A percentile compares a stretch with the other conserved stretches of the same genome.
Conservation (phyloP, 2,329 filamentous ascomycete genomes). For the Fusarium robinianum region DNA sequence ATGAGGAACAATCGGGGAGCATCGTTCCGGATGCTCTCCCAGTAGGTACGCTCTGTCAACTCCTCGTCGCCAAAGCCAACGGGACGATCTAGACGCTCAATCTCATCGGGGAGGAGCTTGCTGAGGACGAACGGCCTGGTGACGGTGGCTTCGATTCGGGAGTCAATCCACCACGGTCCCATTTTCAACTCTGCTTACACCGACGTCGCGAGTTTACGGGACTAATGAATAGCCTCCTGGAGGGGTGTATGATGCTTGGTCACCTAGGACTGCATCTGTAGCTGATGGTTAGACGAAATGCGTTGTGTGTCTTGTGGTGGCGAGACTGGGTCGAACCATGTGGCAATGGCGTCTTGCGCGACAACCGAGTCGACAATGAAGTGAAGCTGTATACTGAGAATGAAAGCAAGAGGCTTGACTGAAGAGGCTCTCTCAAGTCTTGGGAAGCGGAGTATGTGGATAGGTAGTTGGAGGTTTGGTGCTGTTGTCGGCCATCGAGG, state of each 20-base stretch:
- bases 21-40: slow-evolving; percentile 75
- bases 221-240: slow-evolving; percentile 11
- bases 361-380: not conserved
- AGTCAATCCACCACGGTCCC: slow-evolving; percentile 71
- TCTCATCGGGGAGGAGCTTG: slow-evolving; percentile 66
- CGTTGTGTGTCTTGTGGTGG: slow-evolving; percentile 10
- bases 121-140: slow-evolving; percentile 69
- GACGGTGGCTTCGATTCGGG: slow-evolving; percentile 70
- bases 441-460: slow-evolving; percentile 9
- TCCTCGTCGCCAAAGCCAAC: slow-evolving; percentile 68
- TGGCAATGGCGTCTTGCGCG: slow-evolving; percentile 9
- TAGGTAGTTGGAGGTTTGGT: slow-evolving; percentile 13
- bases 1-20: slow-evolving; percentile 73
- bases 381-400: not conserved
- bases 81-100: slow-evolving; percentile 63
- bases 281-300: slow-evolving; percentile 11
- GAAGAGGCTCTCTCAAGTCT: not conserved
- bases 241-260: slow-evolving; percentile 12
- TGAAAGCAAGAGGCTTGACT: too few species aligned
- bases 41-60: slow-evolving; percentile 73
- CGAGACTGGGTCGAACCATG: slow-evolving; percentile 11
- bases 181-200: slow-evolving; percentile 30
- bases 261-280: slow-evolving; percentile 29
- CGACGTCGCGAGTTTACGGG: slow-evolving; percentile 5
- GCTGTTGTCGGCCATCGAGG: slow-evolving; percentile 19